Conservation (phyloP, 495 filamentous ascomycete genomes). For the Daldinia childiae region DNA sequence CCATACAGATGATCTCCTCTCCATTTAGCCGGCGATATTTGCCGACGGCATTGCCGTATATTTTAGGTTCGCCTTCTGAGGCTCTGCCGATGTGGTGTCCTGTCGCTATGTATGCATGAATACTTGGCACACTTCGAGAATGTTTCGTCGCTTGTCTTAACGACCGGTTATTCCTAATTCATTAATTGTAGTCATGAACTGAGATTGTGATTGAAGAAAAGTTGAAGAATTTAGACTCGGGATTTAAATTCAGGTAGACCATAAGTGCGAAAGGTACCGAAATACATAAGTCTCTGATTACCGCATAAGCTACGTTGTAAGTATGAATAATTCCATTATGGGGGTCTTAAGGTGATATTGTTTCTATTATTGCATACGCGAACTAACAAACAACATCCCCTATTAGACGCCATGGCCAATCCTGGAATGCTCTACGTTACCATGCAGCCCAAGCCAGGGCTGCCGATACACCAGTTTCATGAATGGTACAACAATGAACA, state of each 20-base stretch:
- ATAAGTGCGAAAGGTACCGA: neutral
- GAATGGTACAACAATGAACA: constrained; percentile 95
- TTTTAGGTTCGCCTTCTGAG: constrained; percentile 21
- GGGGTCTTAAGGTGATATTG: neutral
- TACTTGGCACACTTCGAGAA: constrained; percentile 27
- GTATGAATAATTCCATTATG: neutral
- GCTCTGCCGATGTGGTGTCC: constrained; percentile 34
- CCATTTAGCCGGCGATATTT: constrained; percentile 26
- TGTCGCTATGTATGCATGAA: constrained; percentile 5
- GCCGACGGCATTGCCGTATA: constrained; percentile 40
- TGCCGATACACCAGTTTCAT: constrained; percentile 77
- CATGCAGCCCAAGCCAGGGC: constrained; percentile 73
- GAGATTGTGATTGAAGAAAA: constrained; percentile 4
- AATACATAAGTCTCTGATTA: neutral
- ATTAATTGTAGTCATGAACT: constrained; percentile 1
- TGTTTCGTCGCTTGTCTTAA: constrained; percentile 15
- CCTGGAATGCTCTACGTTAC: constrained; percentile 80
- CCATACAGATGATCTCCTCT: constrained; percentile 20
- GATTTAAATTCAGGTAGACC: neutral
- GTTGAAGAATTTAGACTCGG: constrained; percentile 3
- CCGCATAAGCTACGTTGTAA: neutral
- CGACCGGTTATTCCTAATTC: constrained; percentile 3
- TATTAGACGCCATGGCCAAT: constrained; percentile 38
- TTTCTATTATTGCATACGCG: neutral
- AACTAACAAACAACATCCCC: neutral